Evolutionary conservation across 1,284 basidiomycete genomes (phyloP).

Genomic region (Flammula alnicola): DNA sequence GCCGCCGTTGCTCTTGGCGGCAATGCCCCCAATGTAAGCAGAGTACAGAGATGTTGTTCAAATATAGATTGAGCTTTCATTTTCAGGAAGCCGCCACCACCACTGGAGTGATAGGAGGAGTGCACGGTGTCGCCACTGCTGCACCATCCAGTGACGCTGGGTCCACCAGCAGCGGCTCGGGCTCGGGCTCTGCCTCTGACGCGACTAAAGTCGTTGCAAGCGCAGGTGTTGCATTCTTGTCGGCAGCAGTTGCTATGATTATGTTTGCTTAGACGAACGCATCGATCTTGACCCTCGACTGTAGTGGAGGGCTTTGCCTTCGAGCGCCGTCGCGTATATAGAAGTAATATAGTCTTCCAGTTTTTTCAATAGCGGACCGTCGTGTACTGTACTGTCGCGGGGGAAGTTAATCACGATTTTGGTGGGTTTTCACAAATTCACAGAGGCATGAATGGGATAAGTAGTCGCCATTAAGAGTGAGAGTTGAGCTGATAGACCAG

Average conservation of each 20-base stretch:
- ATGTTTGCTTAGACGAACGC: background rate
- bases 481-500: too few relatives aligned
- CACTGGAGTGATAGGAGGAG: constrained; percentile 15
- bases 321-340: constrained; percentile 2
- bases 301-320: background rate
- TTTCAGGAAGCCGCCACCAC: constrained; percentile 10
- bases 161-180: background rate
- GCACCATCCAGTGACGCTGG: constrained; percentile 5
- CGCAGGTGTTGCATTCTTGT: constrained; percentile 9
- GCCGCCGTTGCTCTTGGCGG: constrained; percentile 49
- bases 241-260: constrained; percentile 5
- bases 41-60: background rate
- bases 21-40: constrained; percentile 41
- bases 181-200: constrained; percentile 1
- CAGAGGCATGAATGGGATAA: too few relatives aligned
- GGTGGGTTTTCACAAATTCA: background rate
- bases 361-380: constrained; percentile 4
- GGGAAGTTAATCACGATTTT: constrained; percentile 9
- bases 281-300: background rate
- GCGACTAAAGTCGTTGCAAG: constrained; percentile 5
- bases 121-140: constrained; percentile 18
- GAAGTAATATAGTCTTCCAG: constrained; percentile 12
- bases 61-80: background rate
- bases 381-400: constrained; percentile 5
- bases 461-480: too few relatives aligned